Evolutionary conservation across 306 rosid species (phyloP).

Genomic region (Fragaria vesca): DNA sequence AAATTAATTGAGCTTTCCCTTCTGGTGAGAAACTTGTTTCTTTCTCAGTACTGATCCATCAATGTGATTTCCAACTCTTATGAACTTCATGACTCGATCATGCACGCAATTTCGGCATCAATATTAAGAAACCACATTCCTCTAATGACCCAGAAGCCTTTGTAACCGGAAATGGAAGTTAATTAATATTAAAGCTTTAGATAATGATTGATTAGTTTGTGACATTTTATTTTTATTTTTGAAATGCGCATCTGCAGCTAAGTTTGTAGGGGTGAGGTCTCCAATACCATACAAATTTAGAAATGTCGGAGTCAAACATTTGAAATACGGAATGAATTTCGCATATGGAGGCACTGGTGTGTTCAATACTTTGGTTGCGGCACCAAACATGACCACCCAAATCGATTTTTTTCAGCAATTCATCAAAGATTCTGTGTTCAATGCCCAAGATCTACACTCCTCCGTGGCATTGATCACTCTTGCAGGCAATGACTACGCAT

Average conservation of each 20-base stretch:
- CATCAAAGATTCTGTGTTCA: slow-evolving; percentile 35
- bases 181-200: not conserved
- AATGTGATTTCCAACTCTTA: no score
- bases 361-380: slow-evolving; percentile 47
- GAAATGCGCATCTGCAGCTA: slow-evolving; percentile 39
- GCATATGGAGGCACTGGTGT: slow-evolving; percentile 90
- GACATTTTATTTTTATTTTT: not conserved
- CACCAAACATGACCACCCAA: slow-evolving; percentile 85
- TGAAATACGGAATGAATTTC: slow-evolving; percentile 78
- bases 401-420: slow-evolving; percentile 48
- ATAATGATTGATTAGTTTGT: not conserved
- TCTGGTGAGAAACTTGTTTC: not conserved
- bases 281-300: slow-evolving; percentile 71
- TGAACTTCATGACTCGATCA: not conserved
- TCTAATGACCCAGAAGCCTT: not conserved
- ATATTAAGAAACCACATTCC: not conserved
- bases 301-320: slow-evolving; percentile 32
- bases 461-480: slow-evolving; percentile 69
- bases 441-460: slow-evolving; percentile 33
- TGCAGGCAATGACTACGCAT: slow-evolving; percentile 74
- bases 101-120: not conserved
- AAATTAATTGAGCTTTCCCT: no score
- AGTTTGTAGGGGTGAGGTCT: slow-evolving; percentile 62
- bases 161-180: not conserved
- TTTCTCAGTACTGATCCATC: not conserved